Percentiles rank a stretch among this genome's conserved stretches.
Conservation (phyloP, 2,329 filamentous ascomycete species). For the Graphiopsis chlorocephala region DNA sequence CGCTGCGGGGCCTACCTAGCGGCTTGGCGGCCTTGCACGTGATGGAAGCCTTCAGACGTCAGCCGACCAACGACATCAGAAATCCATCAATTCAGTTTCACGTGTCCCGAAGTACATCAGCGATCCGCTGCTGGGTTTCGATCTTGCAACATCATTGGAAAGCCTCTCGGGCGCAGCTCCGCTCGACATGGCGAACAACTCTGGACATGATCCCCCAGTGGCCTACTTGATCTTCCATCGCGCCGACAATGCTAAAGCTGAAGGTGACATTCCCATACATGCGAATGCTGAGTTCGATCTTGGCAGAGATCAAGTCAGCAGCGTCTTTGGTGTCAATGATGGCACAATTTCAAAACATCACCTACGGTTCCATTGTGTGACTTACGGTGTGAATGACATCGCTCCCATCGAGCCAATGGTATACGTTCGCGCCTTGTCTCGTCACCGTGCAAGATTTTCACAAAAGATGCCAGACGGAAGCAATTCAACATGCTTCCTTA, state of each 20-base stretch:
- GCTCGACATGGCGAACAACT: neutral
- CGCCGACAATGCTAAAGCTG: neutral
- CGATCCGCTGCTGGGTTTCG: neutral
- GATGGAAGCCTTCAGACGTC: constrained; percentile 10
- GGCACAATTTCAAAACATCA: constrained; percentile 45
- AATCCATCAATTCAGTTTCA: neutral
- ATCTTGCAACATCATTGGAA: neutral
- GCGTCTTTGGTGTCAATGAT: constrained; percentile 28
- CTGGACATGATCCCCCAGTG: neutral
- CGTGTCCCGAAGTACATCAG: constrained; percentile 14
- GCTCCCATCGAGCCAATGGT: constrained; percentile 43
- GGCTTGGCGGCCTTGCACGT: constrained; percentile 11
- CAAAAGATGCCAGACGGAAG: neutral
- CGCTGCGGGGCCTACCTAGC: constrained; percentile 1
- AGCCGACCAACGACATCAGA: neutral
- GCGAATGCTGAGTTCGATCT: constrained; percentile 29
- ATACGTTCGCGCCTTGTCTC: constrained; percentile 47
- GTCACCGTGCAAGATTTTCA: constrained; percentile 37
- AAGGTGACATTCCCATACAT: neutral
- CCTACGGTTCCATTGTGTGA: constrained; percentile 45
- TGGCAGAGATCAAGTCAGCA: constrained; percentile 29
- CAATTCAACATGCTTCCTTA: constrained; percentile 12
- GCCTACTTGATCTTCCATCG: constrained; percentile 4
- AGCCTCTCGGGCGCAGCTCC: constrained; percentile 2
- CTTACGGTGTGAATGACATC: constrained; percentile 41